Conservation (phyloP, 1,284 basidiomycete genomes). For the Termitomyces sp. region DNA sequence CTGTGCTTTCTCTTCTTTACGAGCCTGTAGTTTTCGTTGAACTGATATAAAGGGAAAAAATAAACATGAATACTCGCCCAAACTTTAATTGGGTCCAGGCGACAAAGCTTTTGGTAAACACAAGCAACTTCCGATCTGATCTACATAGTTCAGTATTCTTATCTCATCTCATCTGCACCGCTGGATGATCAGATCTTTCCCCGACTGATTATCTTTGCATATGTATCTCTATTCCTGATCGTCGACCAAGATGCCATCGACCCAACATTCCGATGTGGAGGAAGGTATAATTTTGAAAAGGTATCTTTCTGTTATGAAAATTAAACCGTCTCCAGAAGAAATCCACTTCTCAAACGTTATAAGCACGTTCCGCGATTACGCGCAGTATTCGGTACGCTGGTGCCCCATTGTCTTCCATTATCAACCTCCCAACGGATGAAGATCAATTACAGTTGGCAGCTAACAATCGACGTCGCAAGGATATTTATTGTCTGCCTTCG, state of each 20-base stretch:
- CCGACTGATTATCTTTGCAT: not conserved
- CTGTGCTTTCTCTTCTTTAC: slow-evolving; percentile 97
- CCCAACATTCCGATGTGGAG: slow-evolving; percentile 29
- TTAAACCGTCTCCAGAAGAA: slow-evolving; percentile 36
- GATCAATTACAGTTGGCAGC: slow-evolving; percentile 50
- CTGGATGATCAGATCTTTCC: too few species aligned
- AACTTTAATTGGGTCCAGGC: too few species aligned
- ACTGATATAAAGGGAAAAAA: not conserved
- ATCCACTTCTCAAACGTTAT: slow-evolving; percentile 65
- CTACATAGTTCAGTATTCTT: not conserved
- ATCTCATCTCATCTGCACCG: not conserved
- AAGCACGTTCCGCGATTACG: slow-evolving; percentile 61
- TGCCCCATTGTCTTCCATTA: not conserved
- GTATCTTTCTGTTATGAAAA: not conserved
- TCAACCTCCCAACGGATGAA: slow-evolving; percentile 9
- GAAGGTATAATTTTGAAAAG: slow-evolving; percentile 28
- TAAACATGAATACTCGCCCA: slow-evolving; percentile 8
- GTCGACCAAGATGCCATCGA: slow-evolving; percentile 18
- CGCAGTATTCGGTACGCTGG: slow-evolving; percentile 51
- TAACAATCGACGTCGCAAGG: slow-evolving; percentile 72
- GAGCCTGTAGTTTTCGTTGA: slow-evolving; percentile 52
- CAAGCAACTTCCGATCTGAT: slow-evolving; percentile 11
- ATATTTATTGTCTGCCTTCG: slow-evolving; percentile 55
- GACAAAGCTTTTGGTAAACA: slow-evolving; percentile 16
- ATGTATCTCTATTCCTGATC: too few species aligned